Percentiles rank a stretch among this genome's conserved stretches.
Conservation (phyloP, 192 early-diverging fungal genomes). For the Coemansia sp. region DNA sequence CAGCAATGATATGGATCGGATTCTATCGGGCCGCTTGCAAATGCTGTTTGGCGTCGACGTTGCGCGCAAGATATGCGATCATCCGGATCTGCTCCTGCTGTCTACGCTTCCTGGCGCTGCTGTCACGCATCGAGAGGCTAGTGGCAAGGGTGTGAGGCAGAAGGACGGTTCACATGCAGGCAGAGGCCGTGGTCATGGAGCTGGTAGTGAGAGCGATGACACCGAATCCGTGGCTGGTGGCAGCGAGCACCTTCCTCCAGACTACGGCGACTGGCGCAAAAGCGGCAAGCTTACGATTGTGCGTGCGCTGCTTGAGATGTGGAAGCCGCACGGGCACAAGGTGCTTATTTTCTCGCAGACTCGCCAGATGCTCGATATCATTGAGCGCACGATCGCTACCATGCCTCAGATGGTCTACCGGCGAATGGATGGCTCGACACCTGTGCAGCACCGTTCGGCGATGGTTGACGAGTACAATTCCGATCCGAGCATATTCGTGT, state of each 20-base stretch:
- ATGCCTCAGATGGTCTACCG: conserved; percentile 62
- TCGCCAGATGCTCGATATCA: conserved; percentile 91
- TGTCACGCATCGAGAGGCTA: conserved; percentile 21
- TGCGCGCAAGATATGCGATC: conserved; percentile 96
- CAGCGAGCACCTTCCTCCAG: conserved; percentile 18
- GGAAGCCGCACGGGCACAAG: conserved; percentile 79
- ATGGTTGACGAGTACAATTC: conserved; percentile 89
- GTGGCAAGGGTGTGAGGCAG: background rate
- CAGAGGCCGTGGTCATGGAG: background rate
- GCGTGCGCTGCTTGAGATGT: conserved; percentile 75
- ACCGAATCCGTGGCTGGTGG: background rate
- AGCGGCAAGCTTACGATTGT: conserved; percentile 93
- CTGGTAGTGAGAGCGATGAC: conserved; percentile 16
- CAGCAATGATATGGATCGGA: conserved; percentile 70
- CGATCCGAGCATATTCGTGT: conserved; percentile 70
- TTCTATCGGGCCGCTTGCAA: conserved; percentile 76
- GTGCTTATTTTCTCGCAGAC: conserved; percentile 95
- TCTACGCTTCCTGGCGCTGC: conserved; percentile 26
- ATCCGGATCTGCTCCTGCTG: conserved; percentile 70
- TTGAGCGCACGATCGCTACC: conserved; percentile 68
- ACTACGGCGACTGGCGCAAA: conserved; percentile 45
- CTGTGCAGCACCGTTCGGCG: conserved; percentile 77
- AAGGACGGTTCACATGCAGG: background rate
- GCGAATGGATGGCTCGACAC: conserved; percentile 96
- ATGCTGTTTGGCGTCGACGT: conserved; percentile 88